Percentiles rank a stretch among this genome's conserved stretches.
Evolutionary conservation across 805 yeast species (phyloP).

Genomic region (Yarrowia sp.): DNA sequence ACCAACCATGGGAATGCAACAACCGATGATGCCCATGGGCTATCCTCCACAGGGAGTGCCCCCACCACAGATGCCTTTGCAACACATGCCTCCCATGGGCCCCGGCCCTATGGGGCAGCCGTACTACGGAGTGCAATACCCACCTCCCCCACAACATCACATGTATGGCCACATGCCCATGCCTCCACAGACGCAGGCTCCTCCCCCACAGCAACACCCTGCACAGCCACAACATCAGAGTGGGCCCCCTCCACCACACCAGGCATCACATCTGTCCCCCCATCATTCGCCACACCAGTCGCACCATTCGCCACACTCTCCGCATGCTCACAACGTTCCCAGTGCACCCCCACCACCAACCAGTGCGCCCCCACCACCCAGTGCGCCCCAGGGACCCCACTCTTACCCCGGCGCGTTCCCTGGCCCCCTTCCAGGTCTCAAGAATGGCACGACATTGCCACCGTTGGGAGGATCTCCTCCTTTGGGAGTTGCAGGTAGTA

Average conservation of each 20-base stretch:
- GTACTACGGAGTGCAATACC: slow-evolving; percentile 9
- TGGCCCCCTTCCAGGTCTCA: not conserved
- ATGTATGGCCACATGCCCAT: slow-evolving; percentile 21
- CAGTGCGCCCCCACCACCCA: not conserved
- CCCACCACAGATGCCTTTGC: slow-evolving; percentile 23
- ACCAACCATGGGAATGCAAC: slow-evolving; percentile 12
- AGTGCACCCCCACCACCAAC: slow-evolving; percentile 3
- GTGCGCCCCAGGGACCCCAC: slow-evolving; percentile 1
- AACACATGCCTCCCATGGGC: slow-evolving; percentile 23
- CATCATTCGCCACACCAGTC: slow-evolving; percentile 12
- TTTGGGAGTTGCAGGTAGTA: not conserved
- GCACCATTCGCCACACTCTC: slow-evolving; percentile 4
- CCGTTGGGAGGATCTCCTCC: slow-evolving; percentile 10
- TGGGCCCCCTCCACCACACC: not conserved
- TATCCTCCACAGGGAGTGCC: slow-evolving; percentile 22
- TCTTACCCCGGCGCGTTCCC: slow-evolving; percentile 1
- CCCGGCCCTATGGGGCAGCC: not conserved
- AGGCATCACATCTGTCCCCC: slow-evolving; percentile 9
- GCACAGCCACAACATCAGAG: no score
- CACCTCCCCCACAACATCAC: not conserved
- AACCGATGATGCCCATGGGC: slow-evolving; percentile 32
- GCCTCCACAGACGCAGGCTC: slow-evolving; percentile 12
- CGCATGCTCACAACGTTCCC: slow-evolving; percentile 1
- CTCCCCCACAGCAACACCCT: not conserved
- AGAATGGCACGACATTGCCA: slow-evolving; percentile 10